Percentiles rank a stretch among this genome's conserved stretches.
phyloP scores from a whole-genome alignment of 345 rosid species.

The Aquilaria yunnanensis region DNA sequence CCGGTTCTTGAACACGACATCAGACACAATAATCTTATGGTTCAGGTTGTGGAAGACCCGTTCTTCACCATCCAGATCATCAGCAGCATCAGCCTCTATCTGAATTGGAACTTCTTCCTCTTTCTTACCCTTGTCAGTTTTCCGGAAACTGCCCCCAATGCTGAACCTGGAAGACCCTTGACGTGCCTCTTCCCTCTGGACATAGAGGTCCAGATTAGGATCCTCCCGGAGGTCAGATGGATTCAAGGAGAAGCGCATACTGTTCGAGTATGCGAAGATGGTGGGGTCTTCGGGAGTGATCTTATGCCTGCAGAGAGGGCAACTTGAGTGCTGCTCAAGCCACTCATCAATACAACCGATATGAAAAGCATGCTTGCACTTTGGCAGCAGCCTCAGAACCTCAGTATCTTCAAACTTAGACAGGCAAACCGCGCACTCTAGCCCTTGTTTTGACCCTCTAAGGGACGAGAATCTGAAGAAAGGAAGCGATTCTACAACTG shows the following conservation, averaged over 20 bases:
- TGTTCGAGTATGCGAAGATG: slow-evolving; percentile 44
- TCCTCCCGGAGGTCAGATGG: slow-evolving; percentile 43
- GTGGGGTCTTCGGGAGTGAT: slow-evolving; percentile 49
- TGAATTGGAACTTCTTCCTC: slow-evolving; percentile 20
- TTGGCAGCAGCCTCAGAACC: slow-evolving; percentile 66
- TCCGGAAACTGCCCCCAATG: slow-evolving; percentile 71
- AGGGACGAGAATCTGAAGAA: slow-evolving; percentile 79
- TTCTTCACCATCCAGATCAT: slow-evolving; percentile 18
- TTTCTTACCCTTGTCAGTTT: slow-evolving; percentile 20
- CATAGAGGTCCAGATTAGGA: slow-evolving; percentile 49
- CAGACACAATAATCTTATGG: slow-evolving; percentile 69
- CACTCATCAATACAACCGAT: slow-evolving; percentile 78
- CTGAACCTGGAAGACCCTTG: slow-evolving; percentile 61
- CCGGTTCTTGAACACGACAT: slow-evolving; percentile 59
- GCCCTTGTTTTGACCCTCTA: slow-evolving; percentile 66
- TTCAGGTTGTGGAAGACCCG: slow-evolving; percentile 47
- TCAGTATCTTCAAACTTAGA: slow-evolving; percentile 80
- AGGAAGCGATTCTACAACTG: slow-evolving; percentile 75
- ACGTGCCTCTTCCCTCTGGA: slow-evolving; percentile 55
- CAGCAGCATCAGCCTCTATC: slow-evolving; percentile 10
- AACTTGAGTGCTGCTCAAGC: slow-evolving; percentile 88
- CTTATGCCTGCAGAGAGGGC: slow-evolving; percentile 72
- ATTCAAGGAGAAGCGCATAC: slow-evolving; percentile 43
- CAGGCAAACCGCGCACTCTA: slow-evolving; percentile 82
- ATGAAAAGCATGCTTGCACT: slow-evolving; percentile 86